A percentile compares a stretch with the other conserved stretches of the same genome.
These are phyloP conservation scores for Aquilaria malaccensis DNA, from an alignment of 345 rosid species.

Conservation along the genomic window DNA sequence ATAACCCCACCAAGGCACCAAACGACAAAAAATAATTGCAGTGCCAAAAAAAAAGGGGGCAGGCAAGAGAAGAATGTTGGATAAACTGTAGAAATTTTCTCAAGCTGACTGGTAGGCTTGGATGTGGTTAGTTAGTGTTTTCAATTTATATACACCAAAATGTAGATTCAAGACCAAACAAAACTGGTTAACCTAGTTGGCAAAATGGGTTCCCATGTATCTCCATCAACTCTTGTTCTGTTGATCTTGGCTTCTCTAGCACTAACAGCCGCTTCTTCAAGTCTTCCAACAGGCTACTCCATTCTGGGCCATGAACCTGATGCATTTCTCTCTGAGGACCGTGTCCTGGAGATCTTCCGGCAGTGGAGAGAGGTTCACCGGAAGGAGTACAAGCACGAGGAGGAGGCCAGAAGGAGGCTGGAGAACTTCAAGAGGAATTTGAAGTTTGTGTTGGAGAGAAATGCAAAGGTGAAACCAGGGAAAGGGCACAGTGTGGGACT, in stretches of 20 bases:
- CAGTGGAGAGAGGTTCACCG: slow-evolving; percentile 37
- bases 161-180: neutral
- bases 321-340: slow-evolving; percentile 29
- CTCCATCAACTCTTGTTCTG: slow-evolving; percentile 14
- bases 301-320: slow-evolving; percentile 22
- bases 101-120: slow-evolving; percentile 35
- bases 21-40: no score
- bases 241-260: slow-evolving; percentile 18
- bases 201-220: slow-evolving; percentile 22
- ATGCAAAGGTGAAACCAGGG: slow-evolving; percentile 5
- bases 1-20: neutral
- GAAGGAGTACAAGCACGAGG: slow-evolving; percentile 31
- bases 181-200: neutral
- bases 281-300: slow-evolving; percentile 31
- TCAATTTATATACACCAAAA: slow-evolving; percentile 4
- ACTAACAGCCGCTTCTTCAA: slow-evolving; percentile 8
- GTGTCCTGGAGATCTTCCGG: slow-evolving; percentile 31
- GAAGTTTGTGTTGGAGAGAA: slow-evolving; percentile 34
- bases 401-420: slow-evolving; percentile 34
- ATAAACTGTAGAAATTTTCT: neutral
- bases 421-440: slow-evolving; percentile 33
- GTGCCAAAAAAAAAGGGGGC: no score
- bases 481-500: slow-evolving; percentile 26
- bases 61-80: neutral
- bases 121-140: neutral